Evolutionary conservation across 345 rosid genomes (phyloP), one percentile per base, ranked within the genome.

Genomic region (Turnera subulata): DNA sequence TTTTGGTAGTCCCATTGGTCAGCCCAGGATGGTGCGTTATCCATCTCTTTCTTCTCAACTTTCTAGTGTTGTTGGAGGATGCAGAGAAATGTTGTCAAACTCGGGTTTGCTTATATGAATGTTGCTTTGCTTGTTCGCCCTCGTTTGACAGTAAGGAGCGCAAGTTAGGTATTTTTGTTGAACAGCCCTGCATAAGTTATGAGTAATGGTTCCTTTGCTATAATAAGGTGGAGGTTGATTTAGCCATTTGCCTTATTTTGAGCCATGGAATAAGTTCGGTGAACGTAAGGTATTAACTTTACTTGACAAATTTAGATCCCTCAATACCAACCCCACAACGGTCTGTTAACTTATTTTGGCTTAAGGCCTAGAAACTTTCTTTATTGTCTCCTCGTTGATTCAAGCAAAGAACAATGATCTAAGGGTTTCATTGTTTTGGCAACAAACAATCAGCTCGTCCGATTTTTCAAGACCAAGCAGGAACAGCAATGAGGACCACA

Each of bases 1-100:
- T 58, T 53, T 55, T 69, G n/a, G 22, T 49, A 57, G 45, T 83
- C 89, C 89, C 89, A 80, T 69, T 80, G 85, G 49, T 83, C 89
- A n/a, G 89, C 85, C 89, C 89, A 80, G 1, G 85, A 80, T 18
- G 55, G 61, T 21, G 82, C 89, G n/a, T 76, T 64, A 72, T 80
- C 82, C 89, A 78, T 80, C 21, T 56, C 56, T 29, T 19, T 4
- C 26, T n/a, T 45, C 8, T 44, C 0, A 4, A 23, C 21, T 15
- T 5, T 55, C 20, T 1, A 20, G 21, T 42, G n/a, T 33, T 17
- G 19, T 16, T 43, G 35, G 21, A 23, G 21, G 24, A 26, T 50
- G 6, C 18, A 9, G 32, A 39, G 56, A 6, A 18, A 51, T 21
- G 35, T 25, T 19, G 19, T 3, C 33, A 2, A 29, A 23, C 2